Conservation (phyloP, 208 protist genomes). For the Trypanosomatidae sp. region DNA sequence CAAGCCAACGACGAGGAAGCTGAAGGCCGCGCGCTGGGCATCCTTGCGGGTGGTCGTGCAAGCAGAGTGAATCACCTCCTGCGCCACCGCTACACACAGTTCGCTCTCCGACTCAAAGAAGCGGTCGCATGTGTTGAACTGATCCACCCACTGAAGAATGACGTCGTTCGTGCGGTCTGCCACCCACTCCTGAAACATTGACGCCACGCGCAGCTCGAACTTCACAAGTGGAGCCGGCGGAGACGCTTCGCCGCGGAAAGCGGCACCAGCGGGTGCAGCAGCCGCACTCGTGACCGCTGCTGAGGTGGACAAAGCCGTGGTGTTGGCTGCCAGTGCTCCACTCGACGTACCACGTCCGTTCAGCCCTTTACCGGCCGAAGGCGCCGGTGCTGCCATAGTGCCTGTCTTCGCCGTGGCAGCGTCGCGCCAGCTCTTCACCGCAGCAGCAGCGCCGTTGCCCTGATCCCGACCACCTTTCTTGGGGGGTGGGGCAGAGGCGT, state of each 20-base stretch:
- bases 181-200: conserved; percentile 82
- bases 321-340: not conserved
- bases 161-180: conserved; percentile 75
- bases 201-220: conserved; percentile 70
- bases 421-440: conserved; percentile 20
- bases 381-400: not conserved
- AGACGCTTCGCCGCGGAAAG: conserved; percentile 15
- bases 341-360: conserved; percentile 13
- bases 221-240: conserved; percentile 35
- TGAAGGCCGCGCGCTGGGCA: conserved; percentile 80
- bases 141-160: conserved; percentile 75
- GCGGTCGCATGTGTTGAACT: conserved; percentile 69
- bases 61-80: conserved; percentile 73
- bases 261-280: not conserved
- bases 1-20: conserved; percentile 79
- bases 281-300: conserved; percentile 2
- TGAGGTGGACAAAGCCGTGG: conserved; percentile 2
- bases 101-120: conserved; percentile 47
- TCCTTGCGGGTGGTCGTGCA: conserved; percentile 85
- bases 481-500: conserved; percentile 1
- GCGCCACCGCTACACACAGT: conserved; percentile 64
- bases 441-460: not conserved
- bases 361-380: conserved; percentile 5
- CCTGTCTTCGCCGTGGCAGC: conserved; percentile 1
- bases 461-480: conserved; percentile 16